Evolutionary conservation across 1,284 basidiomycete species (phyloP).

Genomic region (Leccinum cinnamomeum): DNA sequence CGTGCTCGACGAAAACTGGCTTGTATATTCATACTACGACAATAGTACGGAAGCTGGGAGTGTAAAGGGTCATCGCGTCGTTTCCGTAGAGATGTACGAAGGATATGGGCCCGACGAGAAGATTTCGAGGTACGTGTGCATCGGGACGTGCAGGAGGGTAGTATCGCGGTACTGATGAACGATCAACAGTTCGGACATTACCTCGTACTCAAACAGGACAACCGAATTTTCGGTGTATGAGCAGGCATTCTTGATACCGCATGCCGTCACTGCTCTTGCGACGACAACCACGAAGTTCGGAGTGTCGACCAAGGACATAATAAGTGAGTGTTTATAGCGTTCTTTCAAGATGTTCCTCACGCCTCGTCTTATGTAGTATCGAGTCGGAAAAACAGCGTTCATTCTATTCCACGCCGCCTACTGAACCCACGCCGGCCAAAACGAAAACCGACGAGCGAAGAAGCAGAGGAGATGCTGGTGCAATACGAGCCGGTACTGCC

Average conservation of each 20-base stretch:
- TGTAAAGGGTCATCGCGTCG: constrained; percentile 67
- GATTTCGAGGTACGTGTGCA: constrained; percentile 57
- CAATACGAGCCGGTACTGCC: constrained; percentile 82
- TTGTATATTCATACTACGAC: constrained; percentile 84
- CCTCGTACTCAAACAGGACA: constrained; percentile 61
- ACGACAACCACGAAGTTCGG: constrained; percentile 86
- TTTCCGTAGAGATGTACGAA: constrained; percentile 88
- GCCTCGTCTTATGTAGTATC: constrained; percentile 55
- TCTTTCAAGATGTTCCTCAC: neutral
- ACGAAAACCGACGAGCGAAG: constrained; percentile 73
- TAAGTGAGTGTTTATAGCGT: constrained; percentile 54
- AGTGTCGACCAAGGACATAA: constrained; percentile 83
- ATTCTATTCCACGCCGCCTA: constrained; percentile 71
- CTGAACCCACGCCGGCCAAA: constrained; percentile 86
- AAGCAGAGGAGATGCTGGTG: constrained; percentile 84
- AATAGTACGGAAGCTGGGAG: constrained; percentile 50
- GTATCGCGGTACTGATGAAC: neutral
- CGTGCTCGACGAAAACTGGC: constrained; percentile 87
- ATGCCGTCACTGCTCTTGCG: constrained; percentile 66
- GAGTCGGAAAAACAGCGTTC: constrained; percentile 72
- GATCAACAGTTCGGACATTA: constrained; percentile 62
- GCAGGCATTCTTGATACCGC: constrained; percentile 72
- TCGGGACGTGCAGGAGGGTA: neutral
- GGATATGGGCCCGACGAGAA: constrained; percentile 63
- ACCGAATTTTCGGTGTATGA: constrained; percentile 58